Percentiles rank a stretch among this genome's conserved stretches.
Conservation (phyloP, 441 rosid species). For the Euphorbia celastroides region DNA sequence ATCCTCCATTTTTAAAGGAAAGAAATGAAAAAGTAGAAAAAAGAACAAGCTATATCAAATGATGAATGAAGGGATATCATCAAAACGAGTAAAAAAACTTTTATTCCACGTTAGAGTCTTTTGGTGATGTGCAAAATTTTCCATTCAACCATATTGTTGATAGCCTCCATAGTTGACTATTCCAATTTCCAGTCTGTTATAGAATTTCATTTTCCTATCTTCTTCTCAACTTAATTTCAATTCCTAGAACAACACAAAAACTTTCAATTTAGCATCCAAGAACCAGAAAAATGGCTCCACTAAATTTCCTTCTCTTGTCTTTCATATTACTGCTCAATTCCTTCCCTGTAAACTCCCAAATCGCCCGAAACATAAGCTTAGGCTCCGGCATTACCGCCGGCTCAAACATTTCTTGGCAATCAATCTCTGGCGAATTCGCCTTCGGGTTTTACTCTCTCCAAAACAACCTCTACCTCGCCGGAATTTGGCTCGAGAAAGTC, state of each 20-base stretch:
- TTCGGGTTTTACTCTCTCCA: conserved; percentile 28
- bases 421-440: conserved; percentile 37
- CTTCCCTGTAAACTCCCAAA: conserved; percentile 10
- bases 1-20: no score
- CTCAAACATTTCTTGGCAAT: conserved; percentile 27
- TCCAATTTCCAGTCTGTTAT: background rate
- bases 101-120: no score
- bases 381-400: conserved; percentile 27
- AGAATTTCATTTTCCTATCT: background rate
- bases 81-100: no score
- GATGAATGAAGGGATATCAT: no score
- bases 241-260: no score
- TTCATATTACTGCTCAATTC: conserved; percentile 6
- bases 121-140: no score
- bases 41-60: no score
- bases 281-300: conserved; percentile 2
- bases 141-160: no score
- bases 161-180: background rate
- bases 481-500: conserved; percentile 15
- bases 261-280: background rate
- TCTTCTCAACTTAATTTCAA: no score
- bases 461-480: conserved; percentile 14
- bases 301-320: background rate
- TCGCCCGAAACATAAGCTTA: conserved; percentile 10
- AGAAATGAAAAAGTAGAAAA: no score